Conservation (phyloP, 176 grass and related monocot species). For the Secale cereale region DNA sequence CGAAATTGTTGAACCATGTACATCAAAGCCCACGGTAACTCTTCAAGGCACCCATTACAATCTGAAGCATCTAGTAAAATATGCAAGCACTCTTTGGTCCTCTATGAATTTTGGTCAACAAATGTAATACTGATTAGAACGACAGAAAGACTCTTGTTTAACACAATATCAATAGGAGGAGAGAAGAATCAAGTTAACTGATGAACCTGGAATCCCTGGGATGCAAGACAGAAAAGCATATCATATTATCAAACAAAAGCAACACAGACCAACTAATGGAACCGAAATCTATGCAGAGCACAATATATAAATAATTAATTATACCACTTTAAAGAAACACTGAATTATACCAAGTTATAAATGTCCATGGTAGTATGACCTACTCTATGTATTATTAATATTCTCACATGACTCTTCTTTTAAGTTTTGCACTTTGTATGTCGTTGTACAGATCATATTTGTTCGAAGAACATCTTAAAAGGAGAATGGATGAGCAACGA, state of each 20-base stretch:
- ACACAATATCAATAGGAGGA: not conserved
- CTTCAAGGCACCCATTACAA: too few species aligned
- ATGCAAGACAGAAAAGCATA: not conserved
- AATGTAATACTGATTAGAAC: slow-evolving; percentile 4
- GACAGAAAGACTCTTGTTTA: not conserved
- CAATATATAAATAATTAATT: not conserved
- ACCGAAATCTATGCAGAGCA: not conserved
- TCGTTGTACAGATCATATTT: not conserved
- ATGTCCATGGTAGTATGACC: not conserved
- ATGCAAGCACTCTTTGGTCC: slow-evolving; percentile 57
- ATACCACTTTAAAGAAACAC: not conserved
- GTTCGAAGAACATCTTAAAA: not conserved
- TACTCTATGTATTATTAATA: not conserved
- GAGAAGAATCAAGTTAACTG: not conserved
- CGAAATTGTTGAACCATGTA: slow-evolving; percentile 62
- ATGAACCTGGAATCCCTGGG: not conserved
- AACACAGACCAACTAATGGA: not conserved
- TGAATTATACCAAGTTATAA: too few species aligned
- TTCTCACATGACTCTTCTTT: too few species aligned
- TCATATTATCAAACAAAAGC: not conserved
- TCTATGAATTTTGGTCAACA: slow-evolving; percentile 40
- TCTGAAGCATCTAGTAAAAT: slow-evolving; percentile 75
- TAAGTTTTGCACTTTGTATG: not conserved
- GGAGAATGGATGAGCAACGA: not conserved
- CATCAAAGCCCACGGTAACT: slow-evolving; percentile 48